phyloP scores from a whole-genome alignment of 2,329 filamentous ascomycete species.

The Aspergillus uvarum region DNA sequence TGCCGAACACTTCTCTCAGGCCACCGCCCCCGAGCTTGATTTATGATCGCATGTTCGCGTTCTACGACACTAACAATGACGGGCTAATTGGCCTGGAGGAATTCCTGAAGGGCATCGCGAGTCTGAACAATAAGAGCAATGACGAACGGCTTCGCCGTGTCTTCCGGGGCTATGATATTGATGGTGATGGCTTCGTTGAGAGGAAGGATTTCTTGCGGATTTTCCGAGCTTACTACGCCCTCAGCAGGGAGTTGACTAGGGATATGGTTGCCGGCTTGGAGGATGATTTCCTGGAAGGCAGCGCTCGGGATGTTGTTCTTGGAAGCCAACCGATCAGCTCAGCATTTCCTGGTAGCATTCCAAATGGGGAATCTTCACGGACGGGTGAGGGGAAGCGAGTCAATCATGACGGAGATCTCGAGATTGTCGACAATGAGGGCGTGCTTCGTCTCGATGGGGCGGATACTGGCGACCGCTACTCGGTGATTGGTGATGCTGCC shows the following conservation, averaged over 20 bases:
- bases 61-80: conserved; percentile 90
- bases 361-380: conserved; percentile 61
- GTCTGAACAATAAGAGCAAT: conserved; percentile 57
- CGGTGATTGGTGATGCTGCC: conserved; percentile 56
- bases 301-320: conserved; percentile 73
- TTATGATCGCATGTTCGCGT: conserved; percentile 93
- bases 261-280: conserved; percentile 78
- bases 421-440: conserved; percentile 60
- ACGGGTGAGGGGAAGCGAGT: conserved; percentile 67
- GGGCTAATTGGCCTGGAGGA: conserved; percentile 89
- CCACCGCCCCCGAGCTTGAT: conserved; percentile 82
- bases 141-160: conserved; percentile 70
- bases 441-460: conserved; percentile 60
- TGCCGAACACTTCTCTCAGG: conserved; percentile 77
- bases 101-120: conserved; percentile 78
- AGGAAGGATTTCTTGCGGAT: conserved; percentile 86
- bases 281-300: conserved; percentile 72
- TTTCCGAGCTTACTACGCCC: conserved; percentile 86
- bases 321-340: conserved; percentile 77
- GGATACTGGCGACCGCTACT: conserved; percentile 61
- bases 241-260: conserved; percentile 84
- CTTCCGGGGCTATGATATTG: conserved; percentile 88
- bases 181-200: conserved; percentile 80
- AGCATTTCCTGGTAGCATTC: conserved; percentile 69
- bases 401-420: conserved; percentile 62